These are phyloP conservation scores for Solanum sitiens DNA, from an alignment of 257 asterid species.

Conservation along the genomic window DNA sequence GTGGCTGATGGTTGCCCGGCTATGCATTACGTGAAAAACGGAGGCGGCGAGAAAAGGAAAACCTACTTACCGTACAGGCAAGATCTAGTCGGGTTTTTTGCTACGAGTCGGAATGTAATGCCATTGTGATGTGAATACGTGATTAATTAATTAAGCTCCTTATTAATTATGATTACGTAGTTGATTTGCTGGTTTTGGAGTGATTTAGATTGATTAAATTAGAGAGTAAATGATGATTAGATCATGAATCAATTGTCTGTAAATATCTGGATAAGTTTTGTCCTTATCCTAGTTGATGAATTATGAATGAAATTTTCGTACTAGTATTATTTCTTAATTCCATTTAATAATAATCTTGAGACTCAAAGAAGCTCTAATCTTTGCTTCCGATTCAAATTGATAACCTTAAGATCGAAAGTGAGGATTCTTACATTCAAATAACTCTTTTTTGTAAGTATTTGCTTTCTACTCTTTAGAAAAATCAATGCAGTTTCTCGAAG, in stretches of 20 bases:
- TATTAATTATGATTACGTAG: not conserved
- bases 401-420: too few relatives aligned
- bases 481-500: not conserved
- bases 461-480: not conserved
- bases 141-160: too few relatives aligned
- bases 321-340: not conserved
- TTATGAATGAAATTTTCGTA: not conserved
- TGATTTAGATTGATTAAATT: not conserved
- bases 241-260: not conserved
- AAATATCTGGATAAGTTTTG: not conserved
- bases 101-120: conserved; percentile 24
- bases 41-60: conserved; percentile 13
- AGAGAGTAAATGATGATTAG: not conserved
- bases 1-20: not conserved
- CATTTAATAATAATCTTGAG: not conserved
- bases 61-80: conserved; percentile 64
- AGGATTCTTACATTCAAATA: too few relatives aligned
- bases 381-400: too few relatives aligned
- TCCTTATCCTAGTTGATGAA: not conserved
- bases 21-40: not conserved
- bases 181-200: not conserved
- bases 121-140: not conserved
- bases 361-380: not conserved
- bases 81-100: conserved; percentile 54
- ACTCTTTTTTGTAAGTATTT: too few relatives aligned